A percentile compares a stretch with the other conserved stretches of the same genome.
These are phyloP conservation scores for Aureoboletus auriporus DNA, from an alignment of 768 basidiomycete genomes.

Conservation along the genomic window DNA sequence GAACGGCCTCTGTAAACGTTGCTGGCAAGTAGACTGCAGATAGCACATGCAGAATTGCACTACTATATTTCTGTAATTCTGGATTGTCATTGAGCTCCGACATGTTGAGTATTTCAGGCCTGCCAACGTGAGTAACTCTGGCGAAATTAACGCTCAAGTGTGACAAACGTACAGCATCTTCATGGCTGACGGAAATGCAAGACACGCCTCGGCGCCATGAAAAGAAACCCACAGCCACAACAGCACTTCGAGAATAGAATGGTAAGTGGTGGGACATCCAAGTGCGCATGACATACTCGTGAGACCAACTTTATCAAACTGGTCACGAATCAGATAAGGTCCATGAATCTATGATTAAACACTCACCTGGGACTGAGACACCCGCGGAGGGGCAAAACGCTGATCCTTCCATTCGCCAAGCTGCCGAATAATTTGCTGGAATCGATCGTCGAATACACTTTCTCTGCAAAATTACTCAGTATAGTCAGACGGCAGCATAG, in stretches of 20 bases:
- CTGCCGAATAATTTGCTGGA: conserved; percentile 52
- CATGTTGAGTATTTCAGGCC: conserved; percentile 87
- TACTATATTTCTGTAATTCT: conserved; percentile 78
- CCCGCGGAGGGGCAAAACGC: conserved; percentile 81
- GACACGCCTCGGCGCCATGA: conserved; percentile 68
- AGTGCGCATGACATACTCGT: conserved; percentile 48
- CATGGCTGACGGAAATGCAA: conserved; percentile 74
- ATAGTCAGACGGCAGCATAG: not conserved
- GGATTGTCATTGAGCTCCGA: conserved; percentile 84
- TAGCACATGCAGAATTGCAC: conserved; percentile 75
- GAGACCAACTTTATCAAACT: conserved; percentile 87
- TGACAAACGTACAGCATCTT: conserved; percentile 62
- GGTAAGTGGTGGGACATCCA: conserved; percentile 11
- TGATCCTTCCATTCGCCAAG: conserved; percentile 70
- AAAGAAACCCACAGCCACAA: conserved; percentile 79
- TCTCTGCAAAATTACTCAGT: conserved; percentile 35
- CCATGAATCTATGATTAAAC: not conserved
- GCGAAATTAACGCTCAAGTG: not conserved
- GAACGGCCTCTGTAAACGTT: conserved; percentile 58
- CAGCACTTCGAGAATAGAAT: conserved; percentile 46
- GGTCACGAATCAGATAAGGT: conserved; percentile 14
- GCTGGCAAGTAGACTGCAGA: conserved; percentile 75
- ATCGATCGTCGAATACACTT: conserved; percentile 50
- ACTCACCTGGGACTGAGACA: conserved; percentile 71
- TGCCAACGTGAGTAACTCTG: conserved; percentile 28